Base-by-base conservation (phyloP, 75 land plant genomes). In the Pinus tabuliformis region DNA sequence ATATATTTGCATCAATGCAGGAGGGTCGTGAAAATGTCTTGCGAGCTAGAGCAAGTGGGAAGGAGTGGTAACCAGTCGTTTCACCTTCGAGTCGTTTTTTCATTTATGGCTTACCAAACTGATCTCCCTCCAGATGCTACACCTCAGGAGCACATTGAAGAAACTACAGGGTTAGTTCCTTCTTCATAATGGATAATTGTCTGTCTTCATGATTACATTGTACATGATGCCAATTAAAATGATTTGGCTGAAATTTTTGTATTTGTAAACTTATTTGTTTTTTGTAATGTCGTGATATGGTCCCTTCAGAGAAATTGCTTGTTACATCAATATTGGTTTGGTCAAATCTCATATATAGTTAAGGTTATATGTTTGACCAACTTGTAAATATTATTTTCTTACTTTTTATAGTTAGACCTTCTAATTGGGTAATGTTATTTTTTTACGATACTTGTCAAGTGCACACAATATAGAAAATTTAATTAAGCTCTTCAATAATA, bases 1-100 rank as follows among this genome's bases (percentile, higher is more conserved):
- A 42, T 68, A n/a, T 36, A 68, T 20, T 68, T 42, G 72, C 15
- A 68, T 68, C 13, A 12, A 26, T 81, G 28, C 81, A 94, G 99
- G 98, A 94, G 80, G 99, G 94, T 59, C 81, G 98, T 37, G 93
- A 92, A 33, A 96, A 96, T 77, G 84, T 96, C 30, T 78, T 96
- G 58, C 87, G 98, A 62, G 98, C 99, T 6, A 83, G 95, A 79
- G 88, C 81, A 77, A 81, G 91, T 54, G 99, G 98, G 30, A 94
- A 92, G 99, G 98, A 24, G 99, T 92, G 12, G 78, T 96, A 14
- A 94, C 99, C 14, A 80, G 84, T 71, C 99, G 95, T 62, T 91
- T 96, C 75, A 86, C 77, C 71, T 72, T 96, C 97, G 26, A 26
- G 94, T 96, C n/a, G 82, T 96, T 37, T 81, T 96, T 33, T 94